Evolutionary conservation across 2,329 filamentous ascomycete species (phyloP).

Genomic region (Sclerotinia spermophila): DNA sequence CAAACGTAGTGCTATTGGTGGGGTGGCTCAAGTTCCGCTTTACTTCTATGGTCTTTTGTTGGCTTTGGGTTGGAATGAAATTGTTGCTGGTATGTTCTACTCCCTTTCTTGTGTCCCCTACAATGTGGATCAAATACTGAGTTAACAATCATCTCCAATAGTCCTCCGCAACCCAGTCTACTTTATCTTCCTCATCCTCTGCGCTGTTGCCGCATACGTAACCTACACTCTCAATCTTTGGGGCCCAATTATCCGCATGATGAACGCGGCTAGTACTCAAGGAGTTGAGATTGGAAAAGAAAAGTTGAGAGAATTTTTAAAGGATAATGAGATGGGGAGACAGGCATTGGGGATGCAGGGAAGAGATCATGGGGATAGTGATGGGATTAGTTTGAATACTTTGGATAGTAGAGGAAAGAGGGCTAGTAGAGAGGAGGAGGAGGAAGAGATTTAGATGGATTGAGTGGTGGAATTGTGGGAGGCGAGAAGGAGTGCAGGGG

Average conservation of each 20-base stretch:
- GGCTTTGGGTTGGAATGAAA: conserved; percentile 97
- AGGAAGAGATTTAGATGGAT: conserved; percentile 38
- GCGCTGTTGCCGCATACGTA: conserved; percentile 74
- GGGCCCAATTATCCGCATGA: conserved; percentile 94
- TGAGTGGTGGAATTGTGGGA: neutral
- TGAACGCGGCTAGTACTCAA: conserved; percentile 81
- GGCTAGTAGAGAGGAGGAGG: conserved; percentile 51
- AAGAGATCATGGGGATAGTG: conserved; percentile 41
- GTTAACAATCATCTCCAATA: conserved; percentile 39
- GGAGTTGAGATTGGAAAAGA: conserved; percentile 90
- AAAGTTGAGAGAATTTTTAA: conserved; percentile 83
- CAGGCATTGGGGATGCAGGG: conserved; percentile 74
- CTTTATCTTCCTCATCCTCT: conserved; percentile 80
- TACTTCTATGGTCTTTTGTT: conserved; percentile 92
- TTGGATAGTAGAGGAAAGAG: conserved; percentile 59
- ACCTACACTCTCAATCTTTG: conserved; percentile 93
- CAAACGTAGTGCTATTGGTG: conserved; percentile 93
- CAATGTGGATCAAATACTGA: neutral
- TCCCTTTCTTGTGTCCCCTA: neutral
- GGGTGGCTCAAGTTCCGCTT: conserved; percentile 86
- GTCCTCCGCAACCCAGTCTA: conserved; percentile 92
- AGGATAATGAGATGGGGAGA: conserved; percentile 78
- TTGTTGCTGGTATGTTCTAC: conserved; percentile 72
- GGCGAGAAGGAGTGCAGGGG: neutral
- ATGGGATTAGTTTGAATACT: conserved; percentile 55